phyloP scores from a whole-genome alignment of 306 rosid genomes.

The Sechiopsis laciniata region DNA sequence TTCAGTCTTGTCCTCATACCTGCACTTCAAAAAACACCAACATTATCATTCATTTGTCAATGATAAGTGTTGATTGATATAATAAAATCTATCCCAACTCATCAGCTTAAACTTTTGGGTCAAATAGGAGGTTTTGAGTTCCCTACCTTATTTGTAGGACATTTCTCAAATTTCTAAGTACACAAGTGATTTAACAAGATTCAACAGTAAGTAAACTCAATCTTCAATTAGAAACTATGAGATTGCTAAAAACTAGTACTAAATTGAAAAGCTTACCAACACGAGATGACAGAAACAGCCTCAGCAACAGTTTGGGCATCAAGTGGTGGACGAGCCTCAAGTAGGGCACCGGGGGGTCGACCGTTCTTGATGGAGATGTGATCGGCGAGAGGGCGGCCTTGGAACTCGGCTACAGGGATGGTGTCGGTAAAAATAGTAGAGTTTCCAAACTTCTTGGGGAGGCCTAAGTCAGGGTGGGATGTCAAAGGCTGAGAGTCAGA shows the following conservation, averaged over 20 bases:
- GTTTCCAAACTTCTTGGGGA: conserved; percentile 69
- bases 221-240: not conserved
- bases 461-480: conserved; percentile 42
- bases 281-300: conserved; percentile 75
- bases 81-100: too few relatives aligned
- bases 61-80: too few relatives aligned
- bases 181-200: too few relatives aligned
- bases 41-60: not conserved
- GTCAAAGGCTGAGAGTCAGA: conserved; percentile 49
- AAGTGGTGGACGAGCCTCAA: conserved; percentile 55
- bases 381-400: conserved; percentile 77
- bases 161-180: too few relatives aligned
- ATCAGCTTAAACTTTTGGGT: too few relatives aligned
- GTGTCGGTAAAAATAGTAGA: conserved; percentile 55
- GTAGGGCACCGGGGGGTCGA: conserved; percentile 66
- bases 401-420: conserved; percentile 64
- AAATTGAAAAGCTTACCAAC: conserved; percentile 59
- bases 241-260: not conserved
- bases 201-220: too few relatives aligned
- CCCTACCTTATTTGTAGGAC: too few relatives aligned
- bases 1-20: conserved; percentile 83
- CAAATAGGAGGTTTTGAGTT: too few relatives aligned
- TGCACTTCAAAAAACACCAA: conserved; percentile 6
- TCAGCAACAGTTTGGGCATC: conserved; percentile 85
- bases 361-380: conserved; percentile 66